These are phyloP conservation scores for Linnemannia hyalina DNA, from an alignment of 192 early-diverging fungal genomes.

Conservation along the genomic window DNA sequence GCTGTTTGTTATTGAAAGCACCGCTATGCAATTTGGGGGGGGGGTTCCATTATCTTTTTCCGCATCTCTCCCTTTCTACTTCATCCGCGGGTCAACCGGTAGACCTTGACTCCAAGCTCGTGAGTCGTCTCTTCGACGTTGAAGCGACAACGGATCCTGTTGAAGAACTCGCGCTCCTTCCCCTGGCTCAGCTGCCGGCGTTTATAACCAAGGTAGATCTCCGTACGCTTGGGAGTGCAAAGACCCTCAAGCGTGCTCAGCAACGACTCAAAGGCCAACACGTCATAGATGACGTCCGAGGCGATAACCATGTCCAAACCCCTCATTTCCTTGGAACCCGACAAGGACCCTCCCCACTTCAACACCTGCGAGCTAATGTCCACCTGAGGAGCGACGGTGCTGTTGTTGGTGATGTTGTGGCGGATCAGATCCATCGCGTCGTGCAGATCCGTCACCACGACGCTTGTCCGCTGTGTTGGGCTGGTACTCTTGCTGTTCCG, in stretches of 20 bases:
- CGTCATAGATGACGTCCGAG: conserved; percentile 66
- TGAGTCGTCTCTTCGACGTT: conserved; percentile 16
- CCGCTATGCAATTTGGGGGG: background rate
- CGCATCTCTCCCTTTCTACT: background rate
- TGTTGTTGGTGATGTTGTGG: conserved; percentile 53
- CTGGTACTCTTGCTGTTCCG: background rate
- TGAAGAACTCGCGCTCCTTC: conserved; percentile 55
- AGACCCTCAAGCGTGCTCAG: conserved; percentile 56
- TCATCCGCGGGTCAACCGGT: background rate
- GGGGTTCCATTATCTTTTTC: background rate
- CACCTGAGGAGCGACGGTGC: conserved; percentile 13
- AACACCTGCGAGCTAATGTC: conserved; percentile 15
- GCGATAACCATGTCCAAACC: conserved; percentile 60
- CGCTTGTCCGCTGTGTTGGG: background rate
- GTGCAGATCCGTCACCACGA: conserved; percentile 59
- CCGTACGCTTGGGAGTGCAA: conserved; percentile 32
- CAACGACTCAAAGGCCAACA: conserved; percentile 36
- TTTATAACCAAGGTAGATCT: conserved; percentile 64
- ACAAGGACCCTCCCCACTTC: conserved; percentile 27
- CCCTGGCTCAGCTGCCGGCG: conserved; percentile 37
- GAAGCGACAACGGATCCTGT: conserved; percentile 29
- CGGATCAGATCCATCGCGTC: conserved; percentile 58
- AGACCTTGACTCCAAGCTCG: conserved; percentile 19
- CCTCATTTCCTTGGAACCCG: background rate
- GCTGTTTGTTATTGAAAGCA: background rate